Evolutionary conservation across 108 stramenopile genomes (phyloP).

Genomic region (Pinguiococcus pyrenoidosus): DNA sequence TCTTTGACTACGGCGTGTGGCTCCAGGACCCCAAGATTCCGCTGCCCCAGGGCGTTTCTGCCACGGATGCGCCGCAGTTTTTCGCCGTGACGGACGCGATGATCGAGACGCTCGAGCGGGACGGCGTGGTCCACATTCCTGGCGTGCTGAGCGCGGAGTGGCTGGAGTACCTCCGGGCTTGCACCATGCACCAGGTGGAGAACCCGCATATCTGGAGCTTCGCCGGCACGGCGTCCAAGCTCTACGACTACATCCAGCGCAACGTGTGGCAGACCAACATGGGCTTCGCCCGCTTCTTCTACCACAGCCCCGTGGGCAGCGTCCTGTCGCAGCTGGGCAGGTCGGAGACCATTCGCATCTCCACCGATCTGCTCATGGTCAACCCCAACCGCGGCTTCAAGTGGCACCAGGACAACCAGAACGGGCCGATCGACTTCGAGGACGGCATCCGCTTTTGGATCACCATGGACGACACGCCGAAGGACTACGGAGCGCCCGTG

Average conservation of each 20-base stretch:
- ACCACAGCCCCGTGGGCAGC: constrained; percentile 70
- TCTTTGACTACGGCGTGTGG: constrained; percentile 83
- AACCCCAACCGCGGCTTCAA: constrained; percentile 89
- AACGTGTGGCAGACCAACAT: constrained; percentile 80
- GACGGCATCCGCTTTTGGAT: constrained; percentile 79
- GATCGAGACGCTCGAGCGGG: constrained; percentile 57
- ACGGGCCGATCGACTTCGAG: constrained; percentile 66
- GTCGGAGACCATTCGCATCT: constrained; percentile 63
- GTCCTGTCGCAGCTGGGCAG: constrained; percentile 63
- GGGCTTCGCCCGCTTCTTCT: constrained; percentile 71
- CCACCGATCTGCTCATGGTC: constrained; percentile 78
- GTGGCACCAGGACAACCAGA: constrained; percentile 88
- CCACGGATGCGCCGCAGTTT: constrained; percentile 51
- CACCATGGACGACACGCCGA: constrained; percentile 80
- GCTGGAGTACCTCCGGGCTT: constrained; percentile 62
- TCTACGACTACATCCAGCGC: constrained; percentile 85
- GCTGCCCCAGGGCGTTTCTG: constrained; percentile 53
- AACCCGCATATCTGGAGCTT: constrained; percentile 81
- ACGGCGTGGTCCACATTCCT: constrained; percentile 68
- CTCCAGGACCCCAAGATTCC: constrained; percentile 58
- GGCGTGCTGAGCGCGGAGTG: constrained; percentile 65
- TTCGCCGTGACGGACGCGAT: constrained; percentile 54
- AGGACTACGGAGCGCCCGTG: constrained; percentile 71
- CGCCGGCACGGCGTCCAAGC: constrained; percentile 67
- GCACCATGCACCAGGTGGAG: constrained; percentile 56